A percentile compares a stretch with the other conserved stretches of the same genome.
These are phyloP conservation scores for Uncinocarpus reesii DNA, from an alignment of 2,329 filamentous ascomycete species.

Conservation along the genomic window DNA sequence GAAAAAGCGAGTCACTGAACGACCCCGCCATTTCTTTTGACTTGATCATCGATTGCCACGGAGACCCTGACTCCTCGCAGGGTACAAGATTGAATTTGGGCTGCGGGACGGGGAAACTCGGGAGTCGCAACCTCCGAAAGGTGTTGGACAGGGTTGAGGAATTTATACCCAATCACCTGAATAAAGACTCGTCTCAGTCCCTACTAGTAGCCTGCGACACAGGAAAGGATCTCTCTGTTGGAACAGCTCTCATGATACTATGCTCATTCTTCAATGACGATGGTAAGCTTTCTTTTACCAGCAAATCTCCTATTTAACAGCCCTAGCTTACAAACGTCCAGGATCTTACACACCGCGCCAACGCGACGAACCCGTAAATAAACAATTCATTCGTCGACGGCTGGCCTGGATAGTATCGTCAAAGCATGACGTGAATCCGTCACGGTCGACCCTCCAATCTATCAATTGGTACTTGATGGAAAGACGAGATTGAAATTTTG, in stretches of 20 bases:
- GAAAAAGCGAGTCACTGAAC: conserved; percentile 22
- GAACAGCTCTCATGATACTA: conserved; percentile 62
- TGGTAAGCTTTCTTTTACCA: conserved; percentile 36
- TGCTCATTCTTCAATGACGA: conserved; percentile 62
- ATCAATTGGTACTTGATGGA: conserved; percentile 82
- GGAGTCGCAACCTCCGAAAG: conserved; percentile 69
- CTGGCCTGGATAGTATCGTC: conserved; percentile 74
- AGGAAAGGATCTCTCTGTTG: conserved; percentile 71
- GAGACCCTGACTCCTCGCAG: conserved; percentile 21
- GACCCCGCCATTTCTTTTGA: conserved; percentile 37
- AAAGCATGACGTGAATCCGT: conserved; percentile 72
- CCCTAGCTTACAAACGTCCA: conserved; percentile 14
- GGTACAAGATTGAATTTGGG: conserved; percentile 44
- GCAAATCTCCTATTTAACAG: not conserved
- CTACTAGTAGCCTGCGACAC: conserved; percentile 60
- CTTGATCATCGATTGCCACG: conserved; percentile 36
- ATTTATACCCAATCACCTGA: conserved; percentile 41
- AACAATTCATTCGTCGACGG: conserved; percentile 63
- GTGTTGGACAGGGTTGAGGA: conserved; percentile 54
- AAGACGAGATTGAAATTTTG: conserved; percentile 21
- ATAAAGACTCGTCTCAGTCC: conserved; percentile 23
- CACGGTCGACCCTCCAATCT: conserved; percentile 73
- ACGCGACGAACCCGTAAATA: conserved; percentile 46
- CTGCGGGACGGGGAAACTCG: conserved; percentile 62
- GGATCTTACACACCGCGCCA: conserved; percentile 26